Base-by-base conservation (phyloP, 1,139 yeast species). In the Hanseniaspora uvarum region DNA sequence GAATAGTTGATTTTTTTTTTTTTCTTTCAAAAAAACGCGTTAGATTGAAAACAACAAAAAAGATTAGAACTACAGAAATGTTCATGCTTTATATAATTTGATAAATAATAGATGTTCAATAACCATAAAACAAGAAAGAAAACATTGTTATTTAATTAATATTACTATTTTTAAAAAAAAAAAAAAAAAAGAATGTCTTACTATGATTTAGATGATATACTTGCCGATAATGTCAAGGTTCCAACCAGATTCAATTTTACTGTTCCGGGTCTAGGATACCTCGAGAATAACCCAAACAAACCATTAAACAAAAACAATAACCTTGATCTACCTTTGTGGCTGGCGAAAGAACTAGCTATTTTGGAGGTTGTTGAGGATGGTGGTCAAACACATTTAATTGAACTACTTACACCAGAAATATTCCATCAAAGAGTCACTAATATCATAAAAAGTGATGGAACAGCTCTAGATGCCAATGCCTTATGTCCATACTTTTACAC, bases 171-270 rank as follows among this genome's bases (percentile, higher is more conserved):
- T n/a, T n/a, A n/a, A n/a, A n/a, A n/a, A n/a, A 28, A 28, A 4
- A 3, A 28, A 10, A 3, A 6, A 10, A 4, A 7, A 31, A 37
- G 3, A 18, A 70, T 70, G 73, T 69, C 75, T 11, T 89, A 89
- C 71, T 88, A 85, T 70, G 89, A 85, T 63, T 72, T 89, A 5
- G 96, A 88, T 62, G 96, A 87, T 62, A 83, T 88, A n/a, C 74
- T 87, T 37, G 81, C 96, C 0, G 95, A 81, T 55, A 73, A 72
- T 1, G 75, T 83, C 70, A 82, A 81, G 63, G 71, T 88, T 5
- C 95, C 96, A 0, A 81, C 92, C 61, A 77, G 76, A 53, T 87
- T 88, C 71, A 83, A 84, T 61, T 76, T 81, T 53, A 76, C 83
- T 0, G 84, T 87, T 2, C 94, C 95, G 0, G 94, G 94, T 0